A percentile compares a stretch with the other conserved stretches of the same genome.
Evolutionary conservation across 2,329 filamentous ascomycete genomes (phyloP).

Genomic region (Fusarium duplospermum): DNA sequence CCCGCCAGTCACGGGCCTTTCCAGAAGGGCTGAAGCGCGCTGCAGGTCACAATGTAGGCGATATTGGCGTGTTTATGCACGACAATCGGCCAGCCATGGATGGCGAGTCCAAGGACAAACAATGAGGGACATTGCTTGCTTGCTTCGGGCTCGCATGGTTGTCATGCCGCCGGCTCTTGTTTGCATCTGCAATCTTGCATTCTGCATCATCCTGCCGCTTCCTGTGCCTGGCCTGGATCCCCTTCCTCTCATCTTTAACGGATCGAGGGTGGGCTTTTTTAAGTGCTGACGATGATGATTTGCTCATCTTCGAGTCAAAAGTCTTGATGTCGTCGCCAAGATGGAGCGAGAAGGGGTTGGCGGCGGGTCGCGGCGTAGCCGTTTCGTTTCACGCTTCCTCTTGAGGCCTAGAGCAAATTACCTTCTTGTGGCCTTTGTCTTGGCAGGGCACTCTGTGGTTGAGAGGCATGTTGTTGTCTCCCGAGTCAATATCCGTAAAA

Average conservation of each 20-base stretch:
- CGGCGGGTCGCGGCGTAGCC: conserved; percentile 33
- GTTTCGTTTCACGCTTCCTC: conserved; percentile 42
- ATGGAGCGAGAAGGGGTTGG: conserved; percentile 13
- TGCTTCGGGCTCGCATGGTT: background rate
- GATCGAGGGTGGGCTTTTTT: background rate
- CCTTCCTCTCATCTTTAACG: conserved; percentile 1
- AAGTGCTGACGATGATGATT: conserved; percentile 6
- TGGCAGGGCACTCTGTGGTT: conserved; percentile 23
- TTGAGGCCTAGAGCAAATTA: conserved; percentile 41
- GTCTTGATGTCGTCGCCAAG: background rate
- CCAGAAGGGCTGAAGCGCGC: conserved; percentile 8
- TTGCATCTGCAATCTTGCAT: conserved; percentile 17
- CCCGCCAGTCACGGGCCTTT: conserved; percentile 21
- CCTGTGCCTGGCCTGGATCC: background rate
- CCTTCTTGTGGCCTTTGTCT: conserved; percentile 26
- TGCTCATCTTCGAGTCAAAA: background rate
- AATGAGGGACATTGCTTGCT: background rate
- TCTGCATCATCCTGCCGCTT: conserved; percentile 9
- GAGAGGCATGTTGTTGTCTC: conserved; percentile 1
- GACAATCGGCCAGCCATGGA: conserved; percentile 49
- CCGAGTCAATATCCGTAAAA: background rate
- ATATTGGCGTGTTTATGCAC: conserved; percentile 50
- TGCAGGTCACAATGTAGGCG: conserved; percentile 29
- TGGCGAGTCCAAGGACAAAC: conserved; percentile 4
- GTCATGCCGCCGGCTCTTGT: conserved; percentile 12